Evolutionary conservation across 176 grass and related monocot genomes (phyloP), one percentile per base, ranked within the genome.

Genomic region (Carex kokanica): DNA sequence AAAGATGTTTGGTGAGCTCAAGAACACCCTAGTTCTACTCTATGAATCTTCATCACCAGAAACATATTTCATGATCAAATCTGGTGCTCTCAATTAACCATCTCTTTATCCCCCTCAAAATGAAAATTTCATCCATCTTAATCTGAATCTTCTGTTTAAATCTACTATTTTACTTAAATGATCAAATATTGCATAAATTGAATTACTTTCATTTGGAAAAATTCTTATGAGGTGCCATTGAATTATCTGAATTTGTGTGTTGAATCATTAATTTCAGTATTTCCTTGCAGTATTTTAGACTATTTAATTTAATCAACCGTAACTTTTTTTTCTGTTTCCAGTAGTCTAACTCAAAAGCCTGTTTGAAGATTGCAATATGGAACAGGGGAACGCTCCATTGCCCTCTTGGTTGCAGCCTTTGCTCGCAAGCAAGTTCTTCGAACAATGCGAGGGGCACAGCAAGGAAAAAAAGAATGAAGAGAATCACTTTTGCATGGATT

Each of bases 401-500:
- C 60, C 60, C 2, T 7, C 20, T 45, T 82, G 80, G 80, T 58
- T 82, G 23, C 60, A 32, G 80, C 60, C 80, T 64, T 65, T 82
- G 24, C 62, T 82, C 1, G 61, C 60, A 49, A 47, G 40, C 60
- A 82, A 27, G 62, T 82, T 82, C 61, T 82, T 82, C 34, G 62
- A 63, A 29, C 60, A 61, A 17, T 82, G 80, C 21, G 80, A 82
- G 59, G 15, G 10, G 32, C 80, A 82, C n/a, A 3, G 0, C 2
- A 64, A 66, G 4, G 40, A 82, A 29, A 66, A 29, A 2, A 20
- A 11, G 21, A 82, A 82, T 2, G 80, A 82, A 5, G 60, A 53
- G 12, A 82, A 82, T 31, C 23, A 16, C 32, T 82, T 82, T 66
- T 82, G 80, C 80, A 66, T 64, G 38, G 62, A 65, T 51, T 82